These are phyloP conservation scores for Penicillium sp. DNA, from an alignment of 2,329 filamentous ascomycete genomes.

Conservation along the genomic window DNA sequence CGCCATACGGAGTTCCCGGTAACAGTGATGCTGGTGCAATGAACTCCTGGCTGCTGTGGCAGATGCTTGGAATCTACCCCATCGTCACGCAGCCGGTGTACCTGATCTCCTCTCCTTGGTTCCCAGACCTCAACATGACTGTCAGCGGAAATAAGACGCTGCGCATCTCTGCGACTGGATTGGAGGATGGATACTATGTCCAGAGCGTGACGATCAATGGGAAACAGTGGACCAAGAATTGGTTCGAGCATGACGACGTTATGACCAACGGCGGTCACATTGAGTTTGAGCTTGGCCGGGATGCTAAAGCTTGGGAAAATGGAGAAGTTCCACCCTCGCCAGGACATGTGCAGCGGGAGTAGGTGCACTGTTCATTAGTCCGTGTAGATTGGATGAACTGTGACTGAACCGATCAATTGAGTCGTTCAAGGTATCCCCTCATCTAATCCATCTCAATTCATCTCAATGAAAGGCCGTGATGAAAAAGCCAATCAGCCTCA, in stretches of 20 bases:
- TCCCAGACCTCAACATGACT: slow-evolving; percentile 43
- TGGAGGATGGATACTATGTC: slow-evolving; percentile 55
- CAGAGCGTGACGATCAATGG: slow-evolving; percentile 60
- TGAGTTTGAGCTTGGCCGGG: slow-evolving; percentile 51
- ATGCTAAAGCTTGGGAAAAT: slow-evolving; percentile 52
- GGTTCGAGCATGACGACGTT: slow-evolving; percentile 58
- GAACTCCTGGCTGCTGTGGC: slow-evolving; percentile 57
- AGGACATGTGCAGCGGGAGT: slow-evolving; percentile 36
- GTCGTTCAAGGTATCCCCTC: not conserved
- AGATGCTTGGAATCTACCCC: slow-evolving; percentile 55
- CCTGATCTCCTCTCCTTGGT: slow-evolving; percentile 53
- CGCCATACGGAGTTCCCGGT: slow-evolving; percentile 63
- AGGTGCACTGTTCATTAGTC: not conserved
- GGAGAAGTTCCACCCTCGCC: slow-evolving; percentile 57
- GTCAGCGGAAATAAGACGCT: slow-evolving; percentile 41
- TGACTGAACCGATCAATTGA: too few species aligned
- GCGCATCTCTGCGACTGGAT: slow-evolving; percentile 51
- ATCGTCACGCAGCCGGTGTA: slow-evolving; percentile 54
- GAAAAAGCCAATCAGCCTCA: not conserved
- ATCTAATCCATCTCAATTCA: too few species aligned
- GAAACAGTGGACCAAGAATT: slow-evolving; percentile 56
- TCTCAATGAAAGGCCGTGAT: not conserved
- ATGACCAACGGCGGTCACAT: slow-evolving; percentile 49
- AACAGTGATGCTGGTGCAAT: slow-evolving; percentile 67
- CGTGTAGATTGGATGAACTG: not conserved